Evolutionary conservation across 495 filamentous ascomycete species (phyloP), one percentile per base, ranked within the genome.

Genomic region (Margaritispora aquatica): DNA sequence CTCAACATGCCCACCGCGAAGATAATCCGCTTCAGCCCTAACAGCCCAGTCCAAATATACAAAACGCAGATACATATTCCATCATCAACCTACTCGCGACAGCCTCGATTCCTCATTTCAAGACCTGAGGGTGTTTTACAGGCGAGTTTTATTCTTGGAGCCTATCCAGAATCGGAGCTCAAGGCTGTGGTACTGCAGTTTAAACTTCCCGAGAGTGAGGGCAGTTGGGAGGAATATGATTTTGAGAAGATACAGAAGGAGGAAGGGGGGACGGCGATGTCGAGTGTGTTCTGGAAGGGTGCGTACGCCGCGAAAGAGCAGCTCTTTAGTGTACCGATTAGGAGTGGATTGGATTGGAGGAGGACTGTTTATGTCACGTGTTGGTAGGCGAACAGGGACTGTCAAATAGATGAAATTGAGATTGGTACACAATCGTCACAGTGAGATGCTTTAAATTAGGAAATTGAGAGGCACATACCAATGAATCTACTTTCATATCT

Each of bases 321-420:
- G 57, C 36, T 34, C 0, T 59, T 59, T 53, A 31, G 51, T 20
- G 57, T 59, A 1, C 57, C 57, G 23, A 59, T 59, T 27, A 27
- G 57, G 11, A 59, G 57, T 54, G 57, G 57, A 7, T 24, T 46
- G 15, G 57, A 59, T 59, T 59, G 57, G 57, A 53, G 57, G 11
- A 53, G 49, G 34, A 53, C 49, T 26, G 57, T 47, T 44, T 59
- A 59, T 59, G 49, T 59, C 11, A 59, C 57, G 47, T 59, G 57
- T 49, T 59, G 57, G 57, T 59, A 27, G 38, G 3, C 19, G 38
- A 3, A 44, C 19, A 3, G n/a, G 8, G 17, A 44, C 7, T 44
- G 7, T n/a, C n/a, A n/a, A 17, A n/a, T 8, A 7, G 38, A n/a
- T n/a, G 17, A 10, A n/a, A n/a, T n/a, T 44, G 38, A n/a, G 17